Percentiles rank a stretch among this genome's conserved stretches.
These are phyloP conservation scores for Coemansia sp. DNA, from an alignment of 192 early-diverging fungal genomes.

Conservation along the genomic window DNA sequence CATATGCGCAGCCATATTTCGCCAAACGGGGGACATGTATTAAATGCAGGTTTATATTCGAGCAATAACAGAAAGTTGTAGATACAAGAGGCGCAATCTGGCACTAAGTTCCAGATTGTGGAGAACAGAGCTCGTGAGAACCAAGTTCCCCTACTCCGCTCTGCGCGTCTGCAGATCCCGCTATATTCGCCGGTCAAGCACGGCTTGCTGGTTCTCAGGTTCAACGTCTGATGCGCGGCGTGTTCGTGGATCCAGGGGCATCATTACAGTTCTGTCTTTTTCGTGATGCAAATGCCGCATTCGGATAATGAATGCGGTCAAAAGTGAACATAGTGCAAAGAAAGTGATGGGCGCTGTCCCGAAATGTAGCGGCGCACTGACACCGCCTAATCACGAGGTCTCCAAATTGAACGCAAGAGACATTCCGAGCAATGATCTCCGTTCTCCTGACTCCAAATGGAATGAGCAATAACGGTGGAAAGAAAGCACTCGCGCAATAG, in stretches of 20 bases:
- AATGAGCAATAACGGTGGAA: neutral
- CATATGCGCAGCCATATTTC: neutral
- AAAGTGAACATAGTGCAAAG: no score
- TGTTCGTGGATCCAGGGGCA: no score
- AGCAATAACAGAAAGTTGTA: neutral
- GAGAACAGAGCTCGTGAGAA: neutral
- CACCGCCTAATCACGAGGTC: neutral
- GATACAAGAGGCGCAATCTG: neutral
- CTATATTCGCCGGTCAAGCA: no score
- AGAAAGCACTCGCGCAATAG: neutral
- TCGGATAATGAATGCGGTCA: no score
- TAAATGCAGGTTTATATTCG: neutral
- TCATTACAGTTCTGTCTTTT: no score
- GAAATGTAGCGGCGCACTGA: neutral
- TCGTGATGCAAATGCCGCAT: no score
- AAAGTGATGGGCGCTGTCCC: no score
- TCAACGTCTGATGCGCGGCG: no score
- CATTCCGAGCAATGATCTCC: neutral
- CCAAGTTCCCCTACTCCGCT: neutral
- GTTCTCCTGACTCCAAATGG: neutral
- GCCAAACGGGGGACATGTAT: neutral
- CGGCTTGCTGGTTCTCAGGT: no score
- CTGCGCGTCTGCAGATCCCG: conserved; percentile 1
- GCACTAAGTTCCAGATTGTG: neutral
- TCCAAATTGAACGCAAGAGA: neutral